Evolutionary conservation across 108 stramenopile species (phyloP).

Genomic region (Skeletonema menzelii): DNA sequence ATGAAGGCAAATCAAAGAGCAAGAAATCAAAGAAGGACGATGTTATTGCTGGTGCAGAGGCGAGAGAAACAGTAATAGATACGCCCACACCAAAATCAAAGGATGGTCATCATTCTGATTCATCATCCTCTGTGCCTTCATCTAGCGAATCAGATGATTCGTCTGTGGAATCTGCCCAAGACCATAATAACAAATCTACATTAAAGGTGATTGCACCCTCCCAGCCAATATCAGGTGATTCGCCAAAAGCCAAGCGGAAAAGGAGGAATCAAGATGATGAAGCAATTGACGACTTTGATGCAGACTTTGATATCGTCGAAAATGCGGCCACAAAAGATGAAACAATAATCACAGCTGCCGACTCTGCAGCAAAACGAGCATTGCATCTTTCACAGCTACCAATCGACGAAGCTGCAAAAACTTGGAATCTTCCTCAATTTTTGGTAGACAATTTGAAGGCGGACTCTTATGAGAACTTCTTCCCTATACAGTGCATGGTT

Average conservation of each 20-base stretch:
- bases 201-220: slow-evolving; percentile 72
- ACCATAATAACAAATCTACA: slow-evolving; percentile 30
- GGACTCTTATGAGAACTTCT: slow-evolving; percentile 78
- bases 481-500: slow-evolving; percentile 90
- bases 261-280: slow-evolving; percentile 50
- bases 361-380: slow-evolving; percentile 49
- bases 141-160: slow-evolving; percentile 22
- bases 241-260: slow-evolving; percentile 25
- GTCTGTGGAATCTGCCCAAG: slow-evolving; percentile 19
- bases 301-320: slow-evolving; percentile 47
- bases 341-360: slow-evolving; percentile 9
- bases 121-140: slow-evolving; percentile 28
- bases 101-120: neutral
- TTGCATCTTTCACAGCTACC: slow-evolving; percentile 64
- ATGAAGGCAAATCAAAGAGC: slow-evolving; percentile 6
- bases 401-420: slow-evolving; percentile 60
- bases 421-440: slow-evolving; percentile 76
- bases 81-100: neutral
- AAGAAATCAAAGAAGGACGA: slow-evolving; percentile 7
- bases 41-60: neutral
- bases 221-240: slow-evolving; percentile 38
- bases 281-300: slow-evolving; percentile 82
- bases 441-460: slow-evolving; percentile 61
- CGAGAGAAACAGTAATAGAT: neutral
- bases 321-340: slow-evolving; percentile 18